Percentiles rank a stretch among this genome's conserved stretches.
Evolutionary conservation across 208 protist genomes (phyloP).

Genomic region (Trypanosoma cruzi): DNA sequence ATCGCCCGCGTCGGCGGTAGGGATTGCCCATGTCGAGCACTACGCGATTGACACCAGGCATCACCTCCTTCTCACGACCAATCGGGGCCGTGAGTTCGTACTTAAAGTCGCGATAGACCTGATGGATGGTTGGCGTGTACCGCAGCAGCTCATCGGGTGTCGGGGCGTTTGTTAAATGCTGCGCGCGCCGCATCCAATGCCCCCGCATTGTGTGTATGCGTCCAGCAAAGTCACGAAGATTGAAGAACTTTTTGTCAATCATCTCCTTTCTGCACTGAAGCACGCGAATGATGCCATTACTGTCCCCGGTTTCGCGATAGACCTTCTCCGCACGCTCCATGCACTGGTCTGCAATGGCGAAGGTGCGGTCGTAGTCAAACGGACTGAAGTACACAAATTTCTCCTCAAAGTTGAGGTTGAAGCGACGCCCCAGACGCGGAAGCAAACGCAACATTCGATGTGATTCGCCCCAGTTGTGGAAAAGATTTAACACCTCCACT

Average conservation of each 20-base stretch:
- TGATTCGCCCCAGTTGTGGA: conserved; percentile 81
- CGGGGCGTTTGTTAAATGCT: conserved; percentile 78
- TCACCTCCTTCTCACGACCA: conserved; percentile 85
- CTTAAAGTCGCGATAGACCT: conserved; percentile 90
- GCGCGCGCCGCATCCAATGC: conserved; percentile 81
- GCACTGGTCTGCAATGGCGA: conserved; percentile 85
- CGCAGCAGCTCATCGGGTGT: conserved; percentile 88
- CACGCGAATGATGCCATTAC: conserved; percentile 66
- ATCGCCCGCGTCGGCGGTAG: conserved; percentile 55
- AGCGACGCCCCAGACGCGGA: conserved; percentile 77
- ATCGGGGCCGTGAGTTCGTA: conserved; percentile 86
- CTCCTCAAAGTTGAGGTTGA: conserved; percentile 86
- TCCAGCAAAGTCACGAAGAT: conserved; percentile 89
- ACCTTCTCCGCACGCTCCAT: conserved; percentile 69
- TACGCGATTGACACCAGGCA: conserved; percentile 73
- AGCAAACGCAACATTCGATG: conserved; percentile 88
- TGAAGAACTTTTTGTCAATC: conserved; percentile 91
- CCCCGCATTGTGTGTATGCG: conserved; percentile 91
- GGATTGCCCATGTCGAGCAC: conserved; percentile 86
- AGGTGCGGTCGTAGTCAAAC: conserved; percentile 89
- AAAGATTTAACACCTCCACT: conserved; percentile 61
- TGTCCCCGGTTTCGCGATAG: conserved; percentile 43
- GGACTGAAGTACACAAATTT: conserved; percentile 93
- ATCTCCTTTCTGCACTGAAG: conserved; percentile 80
- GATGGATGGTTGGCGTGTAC: conserved; percentile 89